Conservation (phyloP, 1,284 basidiomycete species). For the Trichosporon faecale region DNA sequence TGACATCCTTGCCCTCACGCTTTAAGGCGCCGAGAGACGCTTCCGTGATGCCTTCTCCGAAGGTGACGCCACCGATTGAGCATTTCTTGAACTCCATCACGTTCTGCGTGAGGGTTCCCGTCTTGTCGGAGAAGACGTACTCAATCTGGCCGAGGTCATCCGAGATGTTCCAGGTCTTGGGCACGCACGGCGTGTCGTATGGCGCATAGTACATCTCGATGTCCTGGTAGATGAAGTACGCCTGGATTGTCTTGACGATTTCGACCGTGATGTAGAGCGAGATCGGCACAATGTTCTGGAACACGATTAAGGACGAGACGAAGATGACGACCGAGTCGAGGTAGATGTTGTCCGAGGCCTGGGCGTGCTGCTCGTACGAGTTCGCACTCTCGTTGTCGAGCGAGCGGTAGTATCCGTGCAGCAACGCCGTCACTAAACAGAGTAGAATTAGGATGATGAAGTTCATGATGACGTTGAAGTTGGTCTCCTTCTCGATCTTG, state of each 20-base stretch:
- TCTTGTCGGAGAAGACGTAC: slow-evolving; percentile 98
- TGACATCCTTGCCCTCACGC: slow-evolving; percentile 67
- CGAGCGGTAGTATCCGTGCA: slow-evolving; percentile 59
- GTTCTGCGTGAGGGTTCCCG: slow-evolving; percentile 92
- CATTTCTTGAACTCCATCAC: slow-evolving; percentile 99
- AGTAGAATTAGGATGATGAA: slow-evolving; percentile 76
- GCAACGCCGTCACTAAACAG: slow-evolving; percentile 61
- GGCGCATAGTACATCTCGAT: slow-evolving; percentile 93
- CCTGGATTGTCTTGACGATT: slow-evolving; percentile 94
- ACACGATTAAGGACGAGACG: slow-evolving; percentile 82
- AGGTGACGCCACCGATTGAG: slow-evolving; percentile 75
- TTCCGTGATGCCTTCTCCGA: slow-evolving; percentile 92
- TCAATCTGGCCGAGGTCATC: slow-evolving; percentile 98
- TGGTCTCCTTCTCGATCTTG: slow-evolving; percentile 94
- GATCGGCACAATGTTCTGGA: slow-evolving; percentile 97
- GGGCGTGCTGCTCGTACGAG: slow-evolving; percentile 67
- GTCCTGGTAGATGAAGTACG: slow-evolving; percentile 96
- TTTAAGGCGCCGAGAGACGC: slow-evolving; percentile 88
- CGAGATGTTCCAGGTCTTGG: slow-evolving; percentile 98
- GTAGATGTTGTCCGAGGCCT: slow-evolving; percentile 62
- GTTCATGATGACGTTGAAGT: slow-evolving; percentile 84
- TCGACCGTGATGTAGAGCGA: slow-evolving; percentile 97
- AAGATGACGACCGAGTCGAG: slow-evolving; percentile 86
- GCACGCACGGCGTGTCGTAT: slow-evolving; percentile 81
- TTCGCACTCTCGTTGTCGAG: slow-evolving; percentile 65